Conservation (phyloP, 2,329 filamentous ascomycete genomes). For the Raffaelea arxii region DNA sequence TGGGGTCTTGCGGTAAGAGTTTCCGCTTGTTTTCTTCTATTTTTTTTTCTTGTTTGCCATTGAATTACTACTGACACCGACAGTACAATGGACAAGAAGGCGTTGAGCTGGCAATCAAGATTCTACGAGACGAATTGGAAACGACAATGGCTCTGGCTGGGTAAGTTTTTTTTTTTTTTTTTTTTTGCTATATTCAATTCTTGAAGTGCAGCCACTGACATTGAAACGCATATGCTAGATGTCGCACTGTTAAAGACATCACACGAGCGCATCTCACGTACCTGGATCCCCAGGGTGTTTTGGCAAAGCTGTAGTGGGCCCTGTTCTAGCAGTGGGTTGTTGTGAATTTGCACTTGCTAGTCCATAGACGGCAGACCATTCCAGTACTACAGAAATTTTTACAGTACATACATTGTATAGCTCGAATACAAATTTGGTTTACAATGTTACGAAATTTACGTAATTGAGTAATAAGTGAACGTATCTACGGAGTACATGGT, state of each 20-base stretch:
- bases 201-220: too few species aligned
- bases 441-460: not conserved
- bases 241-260: not conserved
- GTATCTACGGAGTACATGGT: too few species aligned
- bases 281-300: not conserved
- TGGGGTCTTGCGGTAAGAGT: slow-evolving; percentile 9
- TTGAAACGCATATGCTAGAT: too few species aligned
- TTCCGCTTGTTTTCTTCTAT: too few species aligned
- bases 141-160: slow-evolving; percentile 80
- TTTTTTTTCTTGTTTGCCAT: too few species aligned
- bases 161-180: too few species aligned
- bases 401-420: too few species aligned
- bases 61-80: not conserved
- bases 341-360: not conserved
- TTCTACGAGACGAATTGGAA: slow-evolving; percentile 91
- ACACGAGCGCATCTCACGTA: not conserved
- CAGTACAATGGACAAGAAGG: slow-evolving; percentile 60
- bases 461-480: not conserved
- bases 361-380: not conserved
- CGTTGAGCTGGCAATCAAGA: slow-evolving; percentile 82
- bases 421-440: not conserved
- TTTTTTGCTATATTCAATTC: too few species aligned
- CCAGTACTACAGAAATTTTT: not conserved
- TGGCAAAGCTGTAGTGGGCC: not conserved
- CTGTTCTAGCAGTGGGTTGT: not conserved